Base-by-base conservation (phyloP, 2,329 filamentous ascomycete genomes). In the Volutella citrinella region DNA sequence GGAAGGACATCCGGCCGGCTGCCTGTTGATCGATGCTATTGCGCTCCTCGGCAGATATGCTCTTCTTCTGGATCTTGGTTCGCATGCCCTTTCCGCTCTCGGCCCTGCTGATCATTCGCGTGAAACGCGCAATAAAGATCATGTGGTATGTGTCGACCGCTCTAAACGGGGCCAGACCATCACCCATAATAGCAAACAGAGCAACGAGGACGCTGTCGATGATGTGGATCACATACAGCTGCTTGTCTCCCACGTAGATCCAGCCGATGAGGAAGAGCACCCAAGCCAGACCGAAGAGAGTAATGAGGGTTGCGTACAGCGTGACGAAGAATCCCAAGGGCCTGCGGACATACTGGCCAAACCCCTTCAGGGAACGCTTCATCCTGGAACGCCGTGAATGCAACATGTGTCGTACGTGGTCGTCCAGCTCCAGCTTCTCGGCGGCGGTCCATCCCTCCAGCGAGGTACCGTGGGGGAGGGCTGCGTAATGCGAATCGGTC, bases 181-280 rank as follows among this genome's bases (percentile, higher is more conserved):
- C 82, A 29, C 82, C 82, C 56, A 86, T 80, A 40, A 87, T 63
- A 32, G 76, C 80, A 45, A 87, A 87, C 7, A 87, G 69, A 10
- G 80, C 82, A 7, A 87, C 82, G 11, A 87, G 69, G 18, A 84
- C 69, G 47, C 82, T 80, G 60, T 87, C 82, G 45, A 87, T 84
- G 30, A 86, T 62, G 41, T 86, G 79, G 48, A 85, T 77, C 22
- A 76, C 60, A 43, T 86, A 91, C 5, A 78, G 65, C 56, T 91
- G 84, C 49, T 73, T 70, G 19, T 78, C 76, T 14, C 84, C 86
- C 14, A 91, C 82, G 44, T 88, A 89, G 55, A 93, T 87, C 87
- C 87, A 94, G 29, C 82, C 86, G 56, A 95, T 95, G 34, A 94
- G 68, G 63, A 91, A 93, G n/a, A 94, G 73, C 2, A 95, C 87